These are phyloP conservation scores for Psilocybe cubensis DNA, from an alignment of 768 basidiomycete genomes.

Conservation along the genomic window DNA sequence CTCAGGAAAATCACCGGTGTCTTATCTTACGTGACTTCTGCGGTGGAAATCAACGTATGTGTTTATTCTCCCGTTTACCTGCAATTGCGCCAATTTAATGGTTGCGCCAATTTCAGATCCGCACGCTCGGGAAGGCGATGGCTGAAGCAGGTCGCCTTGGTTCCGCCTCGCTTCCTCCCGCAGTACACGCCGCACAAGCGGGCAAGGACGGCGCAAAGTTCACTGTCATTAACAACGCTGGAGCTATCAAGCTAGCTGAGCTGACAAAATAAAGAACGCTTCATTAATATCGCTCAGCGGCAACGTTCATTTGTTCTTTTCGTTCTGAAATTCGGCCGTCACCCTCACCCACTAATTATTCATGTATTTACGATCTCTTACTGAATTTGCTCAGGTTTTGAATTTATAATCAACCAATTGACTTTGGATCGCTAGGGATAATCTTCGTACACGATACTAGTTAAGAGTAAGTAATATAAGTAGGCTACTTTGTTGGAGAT, in stretches of 20 bases:
- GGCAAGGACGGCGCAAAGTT: constrained; percentile 43
- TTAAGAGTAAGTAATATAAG: neutral
- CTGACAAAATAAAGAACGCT: constrained; percentile 19
- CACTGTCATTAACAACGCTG: constrained; percentile 60
- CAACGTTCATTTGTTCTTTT: neutral
- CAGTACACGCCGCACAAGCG: constrained; percentile 43
- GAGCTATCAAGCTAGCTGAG: constrained; percentile 47
- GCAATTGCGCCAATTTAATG: neutral
- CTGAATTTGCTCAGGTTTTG: no score
- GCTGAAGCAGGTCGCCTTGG: constrained; percentile 58
- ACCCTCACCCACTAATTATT: no score
- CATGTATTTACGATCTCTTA: no score
- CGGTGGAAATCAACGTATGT: constrained; percentile 49
- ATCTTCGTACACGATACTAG: neutral
- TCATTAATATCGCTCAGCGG: neutral
- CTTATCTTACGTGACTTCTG: constrained; percentile 40
- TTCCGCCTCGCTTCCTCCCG: constrained; percentile 41
- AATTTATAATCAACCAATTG: neutral
- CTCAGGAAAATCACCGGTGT: constrained; percentile 39
- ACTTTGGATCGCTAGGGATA: neutral
- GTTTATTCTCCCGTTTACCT: neutral
- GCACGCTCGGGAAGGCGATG: constrained; percentile 57
- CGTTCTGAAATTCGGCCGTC: no score
- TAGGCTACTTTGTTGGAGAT: neutral
- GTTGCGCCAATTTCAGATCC: constrained; percentile 52